Evolutionary conservation across 1,284 basidiomycete genomes (phyloP).

Genomic region (Agaricales sp.): DNA sequence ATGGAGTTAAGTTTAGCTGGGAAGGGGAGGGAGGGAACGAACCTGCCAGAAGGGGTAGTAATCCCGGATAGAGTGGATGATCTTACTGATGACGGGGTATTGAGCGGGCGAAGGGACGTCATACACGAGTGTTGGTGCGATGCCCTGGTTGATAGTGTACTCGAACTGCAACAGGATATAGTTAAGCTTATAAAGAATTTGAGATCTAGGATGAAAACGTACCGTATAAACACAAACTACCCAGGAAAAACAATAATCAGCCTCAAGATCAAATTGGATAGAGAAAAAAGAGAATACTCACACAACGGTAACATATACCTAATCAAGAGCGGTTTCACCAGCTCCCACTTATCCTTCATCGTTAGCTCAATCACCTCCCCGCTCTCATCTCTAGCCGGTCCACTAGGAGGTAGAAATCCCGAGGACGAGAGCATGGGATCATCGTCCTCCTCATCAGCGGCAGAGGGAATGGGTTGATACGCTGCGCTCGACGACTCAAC

Average conservation of each 20-base stretch:
- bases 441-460: slow-evolving; percentile 22
- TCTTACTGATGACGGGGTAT: slow-evolving; percentile 55
- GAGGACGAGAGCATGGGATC: slow-evolving; percentile 9
- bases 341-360: slow-evolving; percentile 61
- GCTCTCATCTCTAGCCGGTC: background rate
- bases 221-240: slow-evolving; percentile 73
- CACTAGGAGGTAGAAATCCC: background rate
- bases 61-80: slow-evolving; percentile 83
- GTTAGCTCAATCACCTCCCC: too few species aligned
- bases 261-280: background rate
- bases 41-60: slow-evolving; percentile 96
- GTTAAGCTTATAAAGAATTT: slow-evolving; percentile 5
- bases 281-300: slow-evolving; percentile 28
- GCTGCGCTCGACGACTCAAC: slow-evolving; percentile 24
- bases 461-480: slow-evolving; percentile 46
- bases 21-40: slow-evolving; percentile 12
- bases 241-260: slow-evolving; percentile 5
- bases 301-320: slow-evolving; percentile 79
- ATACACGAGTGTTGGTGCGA: slow-evolving; percentile 87
- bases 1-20: background rate
- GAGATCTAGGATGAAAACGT: slow-evolving; percentile 21
- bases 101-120: slow-evolving; percentile 60
- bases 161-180: slow-evolving; percentile 55
- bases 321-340: slow-evolving; percentile 64
- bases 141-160: slow-evolving; percentile 90